Percentiles rank a stretch among this genome's conserved stretches.
These are phyloP conservation scores for Arbutus unedo DNA, from an alignment of 148 eudicot species.

Conservation along the genomic window DNA sequence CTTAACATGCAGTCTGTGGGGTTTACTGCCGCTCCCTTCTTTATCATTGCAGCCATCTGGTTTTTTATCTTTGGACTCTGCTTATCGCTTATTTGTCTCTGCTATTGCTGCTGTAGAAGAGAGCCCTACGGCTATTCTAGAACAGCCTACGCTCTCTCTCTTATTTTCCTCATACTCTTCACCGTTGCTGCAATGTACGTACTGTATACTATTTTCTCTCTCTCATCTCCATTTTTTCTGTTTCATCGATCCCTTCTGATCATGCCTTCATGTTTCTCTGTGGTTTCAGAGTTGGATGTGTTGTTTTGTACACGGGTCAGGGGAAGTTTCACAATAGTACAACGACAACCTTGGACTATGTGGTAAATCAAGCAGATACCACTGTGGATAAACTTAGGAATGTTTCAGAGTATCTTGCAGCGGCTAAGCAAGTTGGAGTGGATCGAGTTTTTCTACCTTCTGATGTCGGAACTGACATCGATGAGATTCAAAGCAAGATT, in stretches of 20 bases:
- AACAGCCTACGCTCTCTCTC: conserved; percentile 62
- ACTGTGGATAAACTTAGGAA: conserved; percentile 64
- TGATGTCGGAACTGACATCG: conserved; percentile 71
- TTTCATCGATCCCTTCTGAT: conserved; percentile 1
- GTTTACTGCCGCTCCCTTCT: conserved; percentile 71
- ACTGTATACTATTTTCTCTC: conserved; percentile 10
- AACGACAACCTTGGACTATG: conserved; percentile 53
- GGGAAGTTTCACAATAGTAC: conserved; percentile 64
- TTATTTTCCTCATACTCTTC: conserved; percentile 67
- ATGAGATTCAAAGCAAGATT: conserved; percentile 54
- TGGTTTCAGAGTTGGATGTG: conserved; percentile 68
- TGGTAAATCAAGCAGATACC: conserved; percentile 58
- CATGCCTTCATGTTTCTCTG: conserved; percentile 11
- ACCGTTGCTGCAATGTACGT: conserved; percentile 71
- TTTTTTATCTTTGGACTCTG: conserved; percentile 65
- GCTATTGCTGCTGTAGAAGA: conserved; percentile 60
- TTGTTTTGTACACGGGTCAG: conserved; percentile 76
- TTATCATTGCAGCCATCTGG: conserved; percentile 55
- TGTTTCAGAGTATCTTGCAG: conserved; percentile 63
- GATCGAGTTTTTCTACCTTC: conserved; percentile 52
- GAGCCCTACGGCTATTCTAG: conserved; percentile 73
- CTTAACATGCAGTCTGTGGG: conserved; percentile 68
- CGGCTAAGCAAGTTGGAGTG: conserved; percentile 69
- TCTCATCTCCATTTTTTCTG: conserved; percentile 6
- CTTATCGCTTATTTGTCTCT: conserved; percentile 45